Conservation (phyloP, 345 rosid species). For the Salix exigua region DNA sequence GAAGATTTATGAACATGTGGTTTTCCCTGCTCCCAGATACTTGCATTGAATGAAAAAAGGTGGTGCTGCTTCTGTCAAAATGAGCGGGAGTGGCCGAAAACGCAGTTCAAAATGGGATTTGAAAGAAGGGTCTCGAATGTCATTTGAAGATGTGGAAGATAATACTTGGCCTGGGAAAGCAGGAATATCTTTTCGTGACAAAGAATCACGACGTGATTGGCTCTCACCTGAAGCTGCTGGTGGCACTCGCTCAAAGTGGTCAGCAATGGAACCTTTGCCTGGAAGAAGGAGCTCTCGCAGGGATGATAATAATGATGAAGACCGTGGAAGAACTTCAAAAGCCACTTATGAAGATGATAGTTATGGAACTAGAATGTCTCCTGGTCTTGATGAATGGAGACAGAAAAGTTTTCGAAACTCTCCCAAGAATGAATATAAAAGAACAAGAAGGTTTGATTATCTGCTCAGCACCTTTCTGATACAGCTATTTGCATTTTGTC, state of each 20-base stretch:
- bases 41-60: conserved; percentile 16
- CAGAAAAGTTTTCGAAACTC: conserved; percentile 52
- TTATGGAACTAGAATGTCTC: conserved; percentile 63
- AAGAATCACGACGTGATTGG: conserved; percentile 45
- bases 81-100: conserved; percentile 62
- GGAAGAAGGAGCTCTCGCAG: conserved; percentile 52
- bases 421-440: conserved; percentile 53
- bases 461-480: not conserved
- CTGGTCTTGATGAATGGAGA: conserved; percentile 75
- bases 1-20: conserved; percentile 5
- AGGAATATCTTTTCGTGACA: conserved; percentile 37
- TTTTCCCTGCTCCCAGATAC: conserved; percentile 14
- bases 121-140: conserved; percentile 51
- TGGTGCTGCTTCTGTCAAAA: conserved; percentile 24
- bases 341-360: conserved; percentile 41
- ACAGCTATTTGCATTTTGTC: not conserved
- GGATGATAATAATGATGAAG: conserved; percentile 37
- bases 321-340: conserved; percentile 28
- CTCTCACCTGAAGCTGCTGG: conserved; percentile 41
- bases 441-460: conserved; percentile 45
- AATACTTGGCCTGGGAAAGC: conserved; percentile 40
- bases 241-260: conserved; percentile 47
- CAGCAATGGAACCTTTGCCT: conserved; percentile 46
- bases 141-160: conserved; percentile 36
- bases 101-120: conserved; percentile 78